phyloP scores from a whole-genome alignment of 2,329 filamentous ascomycete species.

The Cryphonectria japonica region DNA sequence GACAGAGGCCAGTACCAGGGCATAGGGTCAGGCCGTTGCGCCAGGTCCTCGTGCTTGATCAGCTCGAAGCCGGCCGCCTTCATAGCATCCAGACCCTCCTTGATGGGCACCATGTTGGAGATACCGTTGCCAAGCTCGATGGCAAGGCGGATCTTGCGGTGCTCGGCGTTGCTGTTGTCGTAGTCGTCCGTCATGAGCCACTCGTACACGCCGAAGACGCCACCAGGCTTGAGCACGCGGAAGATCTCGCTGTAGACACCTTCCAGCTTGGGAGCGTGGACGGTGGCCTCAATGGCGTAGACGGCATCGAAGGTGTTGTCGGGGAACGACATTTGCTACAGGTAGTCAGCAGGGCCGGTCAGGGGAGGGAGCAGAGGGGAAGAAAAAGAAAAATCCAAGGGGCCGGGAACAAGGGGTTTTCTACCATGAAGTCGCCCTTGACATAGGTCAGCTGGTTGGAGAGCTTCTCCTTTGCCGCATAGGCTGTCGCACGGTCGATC shows the following conservation, averaged over 20 bases:
- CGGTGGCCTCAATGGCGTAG: slow-evolving; percentile 96
- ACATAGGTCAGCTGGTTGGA: slow-evolving; percentile 80
- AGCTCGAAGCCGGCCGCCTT: slow-evolving; percentile 86
- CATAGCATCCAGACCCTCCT: slow-evolving; percentile 81
- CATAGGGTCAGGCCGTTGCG: slow-evolving; percentile 71
- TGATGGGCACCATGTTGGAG: slow-evolving; percentile 92
- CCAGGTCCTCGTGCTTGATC: slow-evolving; percentile 83
- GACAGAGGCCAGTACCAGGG: slow-evolving; percentile 96
- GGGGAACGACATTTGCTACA: slow-evolving; percentile 88
- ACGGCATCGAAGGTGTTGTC: slow-evolving; percentile 92
- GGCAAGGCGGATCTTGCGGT: slow-evolving; percentile 87
- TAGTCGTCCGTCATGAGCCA: slow-evolving; percentile 98
- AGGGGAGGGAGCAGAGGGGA: neutral
- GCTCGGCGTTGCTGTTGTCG: slow-evolving; percentile 83
- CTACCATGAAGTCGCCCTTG: slow-evolving; percentile 94
- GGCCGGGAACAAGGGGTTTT: slow-evolving; percentile 23
- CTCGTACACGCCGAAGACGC: slow-evolving; percentile 95
- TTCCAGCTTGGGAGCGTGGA: slow-evolving; percentile 87
- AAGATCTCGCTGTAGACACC: slow-evolving; percentile 95
- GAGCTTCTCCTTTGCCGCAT: slow-evolving; percentile 81
- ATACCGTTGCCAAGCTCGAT: slow-evolving; percentile 98
- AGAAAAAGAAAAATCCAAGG: neutral
- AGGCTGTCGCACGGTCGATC: slow-evolving; percentile 87
- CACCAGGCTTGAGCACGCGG: slow-evolving; percentile 93
- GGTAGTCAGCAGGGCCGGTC: neutral